These are phyloP conservation scores for Chaetomiaceae sp. DNA, from an alignment of 2,329 filamentous ascomycete genomes.

Conservation along the genomic window DNA sequence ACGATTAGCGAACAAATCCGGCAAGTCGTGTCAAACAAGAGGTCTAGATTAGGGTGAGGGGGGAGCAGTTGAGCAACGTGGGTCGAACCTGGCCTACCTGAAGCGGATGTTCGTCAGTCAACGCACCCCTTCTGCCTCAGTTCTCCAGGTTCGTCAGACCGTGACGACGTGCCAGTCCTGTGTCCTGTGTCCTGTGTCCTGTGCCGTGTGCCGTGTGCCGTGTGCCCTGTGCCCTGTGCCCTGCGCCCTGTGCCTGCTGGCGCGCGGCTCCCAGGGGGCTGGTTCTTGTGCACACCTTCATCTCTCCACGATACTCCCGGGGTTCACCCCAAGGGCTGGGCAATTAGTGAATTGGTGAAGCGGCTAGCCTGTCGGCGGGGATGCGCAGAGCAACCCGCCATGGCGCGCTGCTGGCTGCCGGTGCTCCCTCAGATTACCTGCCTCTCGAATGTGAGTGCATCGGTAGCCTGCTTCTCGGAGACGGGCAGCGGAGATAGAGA, in stretches of 20 bases:
- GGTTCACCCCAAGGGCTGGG: conserved; percentile 6
- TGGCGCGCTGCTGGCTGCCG: conserved; percentile 4
- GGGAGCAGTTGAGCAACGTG: conserved; percentile 20
- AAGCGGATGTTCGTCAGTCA: conserved; percentile 7
- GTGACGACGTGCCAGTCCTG: conserved; percentile 9
- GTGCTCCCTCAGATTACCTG: conserved; percentile 8
- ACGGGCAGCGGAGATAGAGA: not conserved
- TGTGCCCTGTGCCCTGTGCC: no score
- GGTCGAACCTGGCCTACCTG: conserved; percentile 12
- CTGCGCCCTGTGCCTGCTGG: conserved; percentile 17
- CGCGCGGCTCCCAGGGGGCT: conserved; percentile 18
- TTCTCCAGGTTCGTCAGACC: conserved; percentile 1
- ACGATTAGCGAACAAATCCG: conserved; percentile 30
- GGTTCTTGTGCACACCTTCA: conserved; percentile 17
- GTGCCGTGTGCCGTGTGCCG: no score
- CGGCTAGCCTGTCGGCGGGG: not conserved
- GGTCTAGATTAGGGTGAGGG: conserved; percentile 15
- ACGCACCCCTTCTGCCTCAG: conserved; percentile 1
- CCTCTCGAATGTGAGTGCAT: not conserved
- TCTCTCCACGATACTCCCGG: conserved; percentile 11
- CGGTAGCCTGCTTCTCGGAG: not conserved
- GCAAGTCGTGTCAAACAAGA: conserved; percentile 21
- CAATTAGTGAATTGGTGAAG: no score
- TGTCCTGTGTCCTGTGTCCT: no score
- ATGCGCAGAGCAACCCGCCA: not conserved